A percentile compares a stretch with the other conserved stretches of the same genome.
These are phyloP conservation scores for Kentomonas sorsogonicus DNA, from an alignment of 208 protist species.

Conservation along the genomic window DNA sequence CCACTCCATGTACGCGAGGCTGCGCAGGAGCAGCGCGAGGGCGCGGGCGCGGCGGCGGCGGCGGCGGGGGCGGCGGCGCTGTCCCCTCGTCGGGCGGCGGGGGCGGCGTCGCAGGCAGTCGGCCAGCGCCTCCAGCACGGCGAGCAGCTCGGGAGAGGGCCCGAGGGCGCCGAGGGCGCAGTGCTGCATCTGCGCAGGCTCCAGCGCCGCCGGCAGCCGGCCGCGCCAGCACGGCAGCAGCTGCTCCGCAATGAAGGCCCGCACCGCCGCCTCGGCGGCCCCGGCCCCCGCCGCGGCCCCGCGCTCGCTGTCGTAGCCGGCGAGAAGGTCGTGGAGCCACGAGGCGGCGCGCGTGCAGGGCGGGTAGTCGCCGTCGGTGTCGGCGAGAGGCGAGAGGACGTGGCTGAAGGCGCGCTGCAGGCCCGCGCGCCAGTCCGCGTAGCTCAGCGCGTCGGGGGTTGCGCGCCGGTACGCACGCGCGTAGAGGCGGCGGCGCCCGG, in stretches of 20 bases:
- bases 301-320: slow-evolving; percentile 15
- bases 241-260: neutral
- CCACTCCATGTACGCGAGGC: neutral
- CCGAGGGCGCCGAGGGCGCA: slow-evolving; percentile 18
- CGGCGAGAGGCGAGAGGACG: slow-evolving; percentile 50
- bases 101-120: slow-evolving; percentile 2
- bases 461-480: no score
- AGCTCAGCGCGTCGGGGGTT: no score
- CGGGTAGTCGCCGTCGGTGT: slow-evolving; percentile 65
- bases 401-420: slow-evolving; percentile 49
- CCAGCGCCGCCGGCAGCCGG: neutral
- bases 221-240: slow-evolving; percentile 9
- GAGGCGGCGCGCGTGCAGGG: slow-evolving; percentile 6
- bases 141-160: slow-evolving; percentile 14
- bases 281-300: neutral
- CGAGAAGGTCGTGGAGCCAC: slow-evolving; percentile 55
- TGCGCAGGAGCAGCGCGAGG: neutral
- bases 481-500: neutral
- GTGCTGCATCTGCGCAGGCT: neutral
- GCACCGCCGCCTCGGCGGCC: neutral
- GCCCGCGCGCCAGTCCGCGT: slow-evolving; percentile 30
- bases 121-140: slow-evolving; percentile 3
- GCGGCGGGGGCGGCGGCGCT: neutral
- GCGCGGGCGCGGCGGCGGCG: neutral
- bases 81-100: slow-evolving; percentile 13